Evolutionary conservation across 768 basidiomycete species (phyloP).

Genomic region (Serendipita sp.): DNA sequence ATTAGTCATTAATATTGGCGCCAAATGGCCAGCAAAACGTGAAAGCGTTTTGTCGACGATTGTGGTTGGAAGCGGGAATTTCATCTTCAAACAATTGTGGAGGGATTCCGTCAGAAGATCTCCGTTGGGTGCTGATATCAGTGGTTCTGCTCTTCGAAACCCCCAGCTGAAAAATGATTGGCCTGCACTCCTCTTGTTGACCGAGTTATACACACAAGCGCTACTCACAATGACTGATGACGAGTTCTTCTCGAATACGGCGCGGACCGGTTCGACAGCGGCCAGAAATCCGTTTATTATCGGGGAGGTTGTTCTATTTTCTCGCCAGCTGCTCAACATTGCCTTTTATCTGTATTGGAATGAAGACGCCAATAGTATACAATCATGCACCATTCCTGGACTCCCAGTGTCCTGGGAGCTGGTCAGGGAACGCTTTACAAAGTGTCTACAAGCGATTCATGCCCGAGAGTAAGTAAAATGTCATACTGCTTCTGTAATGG

Average conservation of each 20-base stretch:
- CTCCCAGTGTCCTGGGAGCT: conserved; percentile 41
- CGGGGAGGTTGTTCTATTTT: conserved; percentile 65
- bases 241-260: conserved; percentile 61
- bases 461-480: conserved; percentile 59
- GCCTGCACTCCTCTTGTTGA: conserved; percentile 59
- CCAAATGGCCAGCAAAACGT: conserved; percentile 42
- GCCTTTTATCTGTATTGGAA: conserved; percentile 66
- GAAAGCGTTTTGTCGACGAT: conserved; percentile 42
- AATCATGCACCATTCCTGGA: conserved; percentile 27
- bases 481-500: neutral
- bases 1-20: conserved; percentile 41
- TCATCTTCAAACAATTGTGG: conserved; percentile 64
- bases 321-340: conserved; percentile 64
- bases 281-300: conserved; percentile 61
- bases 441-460: conserved; percentile 65
- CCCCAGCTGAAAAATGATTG: conserved; percentile 21
- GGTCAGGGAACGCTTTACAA: conserved; percentile 60
- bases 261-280: conserved; percentile 12
- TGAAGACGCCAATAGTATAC: conserved; percentile 31
- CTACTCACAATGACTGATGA: conserved; percentile 90
- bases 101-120: conserved; percentile 40
- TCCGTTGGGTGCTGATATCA: conserved; percentile 43
- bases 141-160: conserved; percentile 11
- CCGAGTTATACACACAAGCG: conserved; percentile 67
- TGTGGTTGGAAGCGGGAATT: conserved; percentile 34